Base-by-base conservation (phyloP, 352 stramenopile species). In the Thalassiosira pacifica region DNA sequence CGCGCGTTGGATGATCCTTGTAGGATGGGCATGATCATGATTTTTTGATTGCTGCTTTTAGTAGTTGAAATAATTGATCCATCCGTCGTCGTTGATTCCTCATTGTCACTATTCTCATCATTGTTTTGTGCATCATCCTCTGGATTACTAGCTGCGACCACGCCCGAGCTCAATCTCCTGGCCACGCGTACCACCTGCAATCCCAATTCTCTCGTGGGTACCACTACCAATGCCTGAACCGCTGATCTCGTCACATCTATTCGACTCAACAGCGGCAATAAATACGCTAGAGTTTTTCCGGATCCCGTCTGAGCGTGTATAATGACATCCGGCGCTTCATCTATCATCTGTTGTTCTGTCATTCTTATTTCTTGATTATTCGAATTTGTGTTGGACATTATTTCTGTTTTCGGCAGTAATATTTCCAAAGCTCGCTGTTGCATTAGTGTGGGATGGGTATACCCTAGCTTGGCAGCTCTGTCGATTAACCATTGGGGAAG, bases 11-110 rank as follows among this genome's bases (percentile, higher is more conserved):
- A 68, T 66, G 93, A 96, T 22, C 95, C 95, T 74, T 97, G 91
- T 1, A 97, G 89, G 6, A 96, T 71, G 70, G 85, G 93, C 95
- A 97, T 97, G 72, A 97, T 90, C 77, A 95, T 89, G 24, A 96
- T 94, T 64, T 92, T 90, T 34, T 85, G 60, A 65, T 66, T 75
- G 26, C 13, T 31, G 29, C 40, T 66, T 72, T 10, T 45, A 13
- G 61, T 11, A 22, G 64, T 65, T n/a, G n/a, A n/a, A n/a, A n/a
- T n/a, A n/a, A 22, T 52, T 61, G 32, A 8, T 31, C 16, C n/a
- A 24, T n/a, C 45, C 68, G 34, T 61, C 37, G 8, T 27, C 34
- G n/a, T 37, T 40, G 6, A 18, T 66, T 27, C 45, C n/a, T n/a
- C 68, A 18, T 37, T 22, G 24, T 45, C 34, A 45, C n/a, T n/a